These are phyloP conservation scores for Aristolochia contorta DNA, from an alignment of 164 flowering plant species.

Conservation along the genomic window DNA sequence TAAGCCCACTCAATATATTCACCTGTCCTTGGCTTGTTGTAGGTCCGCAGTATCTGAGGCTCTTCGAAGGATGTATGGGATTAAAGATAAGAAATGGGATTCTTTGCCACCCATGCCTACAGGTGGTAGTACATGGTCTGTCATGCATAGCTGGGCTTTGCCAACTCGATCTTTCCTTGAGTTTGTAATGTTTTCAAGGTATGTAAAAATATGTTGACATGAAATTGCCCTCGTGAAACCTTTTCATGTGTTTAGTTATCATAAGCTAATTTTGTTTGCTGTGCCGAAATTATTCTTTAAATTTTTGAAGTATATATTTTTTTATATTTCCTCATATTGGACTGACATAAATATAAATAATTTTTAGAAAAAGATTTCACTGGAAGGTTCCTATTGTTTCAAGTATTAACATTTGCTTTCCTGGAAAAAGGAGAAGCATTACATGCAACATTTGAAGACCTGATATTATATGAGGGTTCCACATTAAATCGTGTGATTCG, in stretches of 20 bases:
- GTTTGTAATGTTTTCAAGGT: conserved; percentile 98
- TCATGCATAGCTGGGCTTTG: conserved; percentile 84
- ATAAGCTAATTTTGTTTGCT: neutral
- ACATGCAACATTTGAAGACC: no score
- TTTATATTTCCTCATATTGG: no score
- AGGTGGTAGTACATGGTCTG: conserved; percentile 88
- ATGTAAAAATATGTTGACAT: neutral
- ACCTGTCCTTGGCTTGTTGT: conserved; percentile 4
- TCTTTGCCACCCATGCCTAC: conserved; percentile 83
- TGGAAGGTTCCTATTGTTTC: no score
- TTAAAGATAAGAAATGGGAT: conserved; percentile 34
- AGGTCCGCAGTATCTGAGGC: conserved; percentile 79
- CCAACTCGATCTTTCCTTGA: conserved; percentile 90
- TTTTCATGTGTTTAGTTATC: neutral
- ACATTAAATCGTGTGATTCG: no score
- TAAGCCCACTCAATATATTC: neutral
- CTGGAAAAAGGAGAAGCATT: no score
- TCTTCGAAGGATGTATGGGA: conserved; percentile 69
- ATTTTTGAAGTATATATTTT: no score
- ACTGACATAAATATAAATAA: no score
- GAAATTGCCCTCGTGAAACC: neutral
- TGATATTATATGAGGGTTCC: no score
- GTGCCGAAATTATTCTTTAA: no score
- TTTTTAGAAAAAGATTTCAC: no score
- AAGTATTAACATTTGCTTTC: no score